Base-by-base conservation (phyloP, 352 stramenopile species). In the Phytophthora sansomeana region DNA sequence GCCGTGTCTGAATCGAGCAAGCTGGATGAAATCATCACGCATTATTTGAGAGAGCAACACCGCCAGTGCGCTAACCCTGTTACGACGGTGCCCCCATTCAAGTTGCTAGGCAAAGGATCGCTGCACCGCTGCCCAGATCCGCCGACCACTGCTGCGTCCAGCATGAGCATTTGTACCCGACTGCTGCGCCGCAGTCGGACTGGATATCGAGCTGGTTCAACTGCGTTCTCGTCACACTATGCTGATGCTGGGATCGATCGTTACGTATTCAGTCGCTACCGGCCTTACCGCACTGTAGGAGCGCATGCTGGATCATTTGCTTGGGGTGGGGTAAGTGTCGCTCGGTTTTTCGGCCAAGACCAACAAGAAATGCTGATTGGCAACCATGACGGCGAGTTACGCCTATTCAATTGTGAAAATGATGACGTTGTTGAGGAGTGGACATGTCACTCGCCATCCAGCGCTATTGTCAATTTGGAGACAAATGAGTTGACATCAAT, bases 21-120 rank as follows among this genome's bases (percentile, higher is more conserved):
- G 43, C 42, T 94, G 11, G 86, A 97, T 60, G 78, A 84, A 26
- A 95, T 97, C 41, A 94, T 97, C 35, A 91, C 81, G 2, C 85
- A 96, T 63, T 96, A 95, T 53, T 69, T 96, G 17, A 81, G 89
- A 53, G 88, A 96, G 43, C 90, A 97, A 63, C 90, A 97, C 60
- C 87, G 90, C 6, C 89, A 95, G 53, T 97, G 90, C 50, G 58
- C 85, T 0, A 94, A 96, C 38, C 90, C 90, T 28, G 84, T 97
- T 13, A 91, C 89, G 14, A 94, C 91, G 1, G 83, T 97, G 1
- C 90, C 90, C 0, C 88, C 89, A 16, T 95, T 97, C 68, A 91
- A 92, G 36, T 55, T 97, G 16, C 52, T 92, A 6, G 83, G 79
- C 4, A 71, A 76, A 33, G 67, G 77, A 19, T 72, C 80, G 1